Percentiles rank a stretch among this genome's conserved stretches.
Conservation (phyloP, 148 eudicot genomes). For the Simmondsia chinensis region DNA sequence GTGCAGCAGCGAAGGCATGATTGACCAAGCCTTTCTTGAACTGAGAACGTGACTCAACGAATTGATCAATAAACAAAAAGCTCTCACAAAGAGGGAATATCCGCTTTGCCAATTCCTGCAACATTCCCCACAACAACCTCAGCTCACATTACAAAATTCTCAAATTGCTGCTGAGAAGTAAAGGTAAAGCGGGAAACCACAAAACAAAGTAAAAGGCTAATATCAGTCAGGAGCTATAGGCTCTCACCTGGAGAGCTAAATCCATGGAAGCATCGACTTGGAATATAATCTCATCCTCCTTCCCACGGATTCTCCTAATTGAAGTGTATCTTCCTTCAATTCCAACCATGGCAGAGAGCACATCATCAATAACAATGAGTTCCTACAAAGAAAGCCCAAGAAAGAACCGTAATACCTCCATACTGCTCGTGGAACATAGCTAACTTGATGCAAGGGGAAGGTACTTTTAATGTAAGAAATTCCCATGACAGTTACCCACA, state of each 20-base stretch:
- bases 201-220: background rate
- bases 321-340: slow-evolving; percentile 89
- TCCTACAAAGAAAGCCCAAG: slow-evolving; percentile 40
- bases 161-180: too few species aligned
- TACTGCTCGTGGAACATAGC: too few species aligned
- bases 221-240: background rate
- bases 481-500: too few species aligned
- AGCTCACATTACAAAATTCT: too few species aligned
- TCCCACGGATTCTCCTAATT: slow-evolving; percentile 44
- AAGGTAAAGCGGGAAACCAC: background rate
- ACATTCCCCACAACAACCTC: background rate
- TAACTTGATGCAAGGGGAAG: too few species aligned
- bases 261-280: slow-evolving; percentile 93
- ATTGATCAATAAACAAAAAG: slow-evolving; percentile 65
- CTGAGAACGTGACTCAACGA: slow-evolving; percentile 90
- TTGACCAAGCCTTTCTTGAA: slow-evolving; percentile 93
- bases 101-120: slow-evolving; percentile 82
- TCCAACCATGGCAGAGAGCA: slow-evolving; percentile 78
- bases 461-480: too few species aligned
- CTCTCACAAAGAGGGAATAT: slow-evolving; percentile 83
- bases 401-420: slow-evolving; percentile 1
- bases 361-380: slow-evolving; percentile 85
- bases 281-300: slow-evolving; percentile 39
- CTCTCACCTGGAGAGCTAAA: slow-evolving; percentile 83
- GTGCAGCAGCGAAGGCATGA: slow-evolving; percentile 97